Percentiles rank a stretch among this genome's conserved stretches.
These are phyloP conservation scores for Keithomyces neogunnii DNA, from an alignment of 2,329 filamentous ascomycete genomes.

Conservation along the genomic window DNA sequence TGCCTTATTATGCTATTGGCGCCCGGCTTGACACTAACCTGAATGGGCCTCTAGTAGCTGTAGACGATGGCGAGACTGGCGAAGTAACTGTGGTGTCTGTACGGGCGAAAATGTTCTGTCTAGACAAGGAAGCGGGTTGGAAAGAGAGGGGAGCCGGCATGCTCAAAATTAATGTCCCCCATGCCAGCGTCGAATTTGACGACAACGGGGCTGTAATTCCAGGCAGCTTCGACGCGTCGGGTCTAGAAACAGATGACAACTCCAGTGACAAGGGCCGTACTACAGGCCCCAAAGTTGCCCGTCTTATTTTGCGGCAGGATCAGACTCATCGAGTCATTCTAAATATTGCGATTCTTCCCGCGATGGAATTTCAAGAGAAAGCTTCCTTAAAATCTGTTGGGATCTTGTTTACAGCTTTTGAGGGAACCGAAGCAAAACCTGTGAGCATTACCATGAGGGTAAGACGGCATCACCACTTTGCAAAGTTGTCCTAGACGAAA, in stretches of 20 bases:
- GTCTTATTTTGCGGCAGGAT: slow-evolving; percentile 86
- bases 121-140: slow-evolving; percentile 67
- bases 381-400: slow-evolving; percentile 63
- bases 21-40: not conserved
- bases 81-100: slow-evolving; percentile 69
- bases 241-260: slow-evolving; percentile 36
- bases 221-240: slow-evolving; percentile 47
- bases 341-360: slow-evolving; percentile 72
- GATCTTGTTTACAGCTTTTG: slow-evolving; percentile 58
- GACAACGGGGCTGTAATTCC: slow-evolving; percentile 40
- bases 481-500: not conserved
- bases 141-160: slow-evolving; percentile 81
- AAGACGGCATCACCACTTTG: slow-evolving; percentile 14
- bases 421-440: slow-evolving; percentile 44
- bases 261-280: slow-evolving; percentile 16
- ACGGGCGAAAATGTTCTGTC: slow-evolving; percentile 77
- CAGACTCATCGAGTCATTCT: slow-evolving; percentile 80
- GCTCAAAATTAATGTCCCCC: slow-evolving; percentile 73
- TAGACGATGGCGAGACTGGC: slow-evolving; percentile 81
- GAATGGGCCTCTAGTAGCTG: slow-evolving; percentile 38
- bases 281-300: slow-evolving; percentile 42
- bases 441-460: slow-evolving; percentile 56
- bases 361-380: slow-evolving; percentile 72
- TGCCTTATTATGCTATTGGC: not conserved
- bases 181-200: slow-evolving; percentile 46